A percentile compares a stretch with the other conserved stretches of the same genome.
phyloP scores from a whole-genome alignment of 805 yeast species.

The Maudiozyma bulderi region DNA sequence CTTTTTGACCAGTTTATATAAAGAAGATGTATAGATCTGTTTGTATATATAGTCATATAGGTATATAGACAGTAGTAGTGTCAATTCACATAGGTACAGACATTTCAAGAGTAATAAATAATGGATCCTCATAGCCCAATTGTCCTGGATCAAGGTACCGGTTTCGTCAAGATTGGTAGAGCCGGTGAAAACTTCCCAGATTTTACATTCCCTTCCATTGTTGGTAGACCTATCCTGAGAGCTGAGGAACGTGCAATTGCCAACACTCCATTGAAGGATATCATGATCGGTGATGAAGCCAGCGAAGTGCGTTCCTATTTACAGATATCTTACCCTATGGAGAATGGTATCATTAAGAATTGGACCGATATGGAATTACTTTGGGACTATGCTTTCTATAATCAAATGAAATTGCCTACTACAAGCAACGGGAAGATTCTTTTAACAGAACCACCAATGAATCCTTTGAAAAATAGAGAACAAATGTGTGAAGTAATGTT shows the following conservation, averaged over 20 bases:
- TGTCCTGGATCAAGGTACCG: constrained; percentile 98
- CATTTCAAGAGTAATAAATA: not conserved
- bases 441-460: constrained; percentile 96
- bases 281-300: constrained; percentile 97
- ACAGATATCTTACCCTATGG: constrained; percentile 97
- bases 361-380: constrained; percentile 99
- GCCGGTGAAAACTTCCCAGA: constrained; percentile 97
- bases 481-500: constrained; percentile 91
- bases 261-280: constrained; percentile 70
- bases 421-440: constrained; percentile 71
- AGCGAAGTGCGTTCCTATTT: constrained; percentile 79
- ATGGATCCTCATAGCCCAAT: constrained; percentile 29
- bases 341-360: constrained; percentile 90
- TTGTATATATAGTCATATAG: no score
- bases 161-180: constrained; percentile 93
- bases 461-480: constrained; percentile 85
- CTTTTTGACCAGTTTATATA: no score
- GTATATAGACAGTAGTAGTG: no score
- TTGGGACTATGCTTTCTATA: constrained; percentile 96
- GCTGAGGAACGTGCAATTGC: constrained; percentile 81
- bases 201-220: constrained; percentile 92
- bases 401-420: constrained; percentile 72
- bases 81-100: no score
- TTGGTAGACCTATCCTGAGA: constrained; percentile 92
- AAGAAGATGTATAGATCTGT: no score